Evolutionary conservation across 2,329 filamentous ascomycete species (phyloP).

Genomic region (Dichotomopilus funicola): DNA sequence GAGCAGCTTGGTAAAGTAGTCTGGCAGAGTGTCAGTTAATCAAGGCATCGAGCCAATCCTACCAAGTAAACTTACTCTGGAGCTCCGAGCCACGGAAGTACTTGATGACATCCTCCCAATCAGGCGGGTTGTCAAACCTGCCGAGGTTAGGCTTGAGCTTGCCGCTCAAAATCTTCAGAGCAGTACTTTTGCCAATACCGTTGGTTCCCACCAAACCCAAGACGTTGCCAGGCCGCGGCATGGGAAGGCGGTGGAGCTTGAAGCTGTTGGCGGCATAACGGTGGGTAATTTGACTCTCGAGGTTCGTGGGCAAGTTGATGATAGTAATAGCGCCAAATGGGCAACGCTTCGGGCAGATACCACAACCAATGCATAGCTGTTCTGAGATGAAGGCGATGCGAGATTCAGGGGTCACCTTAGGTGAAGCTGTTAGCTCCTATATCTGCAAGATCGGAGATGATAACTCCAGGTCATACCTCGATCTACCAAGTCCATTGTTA

Average conservation of each 20-base stretch:
- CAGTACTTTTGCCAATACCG: constrained; percentile 99
- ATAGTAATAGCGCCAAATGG: constrained; percentile 98
- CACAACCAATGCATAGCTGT: constrained; percentile 91
- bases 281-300: constrained; percentile 96
- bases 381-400: constrained; percentile 98
- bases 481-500: constrained; percentile 18
- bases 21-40: constrained; percentile 36
- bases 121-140: constrained; percentile 88
- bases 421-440: constrained; percentile 60
- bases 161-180: constrained; percentile 94
- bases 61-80: constrained; percentile 57
- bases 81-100: constrained; percentile 96
- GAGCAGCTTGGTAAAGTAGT: constrained; percentile 98
- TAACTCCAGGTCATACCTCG: constrained; percentile 15
- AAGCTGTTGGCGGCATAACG: constrained; percentile 99
- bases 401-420: constrained; percentile 81
- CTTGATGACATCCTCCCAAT: constrained; percentile 99
- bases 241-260: constrained; percentile 95
- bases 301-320: constrained; percentile 99
- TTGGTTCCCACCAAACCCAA: constrained; percentile 96
- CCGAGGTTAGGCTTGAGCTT: constrained; percentile 98
- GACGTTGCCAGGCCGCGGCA: constrained; percentile 91
- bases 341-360: constrained; percentile 99
- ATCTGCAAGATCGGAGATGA: neutral
- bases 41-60: neutral